Base-by-base conservation (phyloP, 2,329 filamentous ascomycete genomes). In the Ceratocystis alfenasii region DNA sequence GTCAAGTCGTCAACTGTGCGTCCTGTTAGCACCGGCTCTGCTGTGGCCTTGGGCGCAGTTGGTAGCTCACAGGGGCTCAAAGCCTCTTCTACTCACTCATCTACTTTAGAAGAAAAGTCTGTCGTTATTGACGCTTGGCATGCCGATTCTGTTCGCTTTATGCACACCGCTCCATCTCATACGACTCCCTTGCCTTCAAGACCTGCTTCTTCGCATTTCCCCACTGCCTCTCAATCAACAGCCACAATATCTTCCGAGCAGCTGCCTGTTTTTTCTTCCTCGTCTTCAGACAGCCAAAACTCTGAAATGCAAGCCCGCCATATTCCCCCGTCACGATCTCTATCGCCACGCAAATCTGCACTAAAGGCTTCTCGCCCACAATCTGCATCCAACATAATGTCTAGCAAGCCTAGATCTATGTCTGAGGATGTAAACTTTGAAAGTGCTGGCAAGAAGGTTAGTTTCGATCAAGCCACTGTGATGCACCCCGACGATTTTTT, bases 331-430 rank as follows among this genome's bases (percentile, higher is more conserved):
- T 78, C 84, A 36, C 81, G 89, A 61, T 89, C 88, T 4, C 77
- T 88, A 10, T 91, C 88, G 0, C 89, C 89, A 8, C 84, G 85
- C 59, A 93, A 93, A 73, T 90, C 88, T 1, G 88, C 88, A 1
- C 72, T 92, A 69, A 92, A 92, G 72, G 20, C 33, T 48, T 46
- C 46, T 30, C 44, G 55, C 45, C 30, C 55, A 8, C 28, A 59
- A 12, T 53, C 25, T 17, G 15, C 17, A 20, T 63, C 46, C n/a
- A 55, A 65, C 22, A 28, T 48, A 25, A 20, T 36, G 7, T 36
- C 12, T 44, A 48, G 45, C 17, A 63, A 63, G 25, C 45, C 44
- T 28, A 53, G 63, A 44, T 57, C 50, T 12, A 45, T 60, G 45
- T 65, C 63, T 59, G 48, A 65, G n/a, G 63, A 65, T 20, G 53